Base-by-base conservation (phyloP, 139 green algal species). In the Chlamydomonas eustigma region DNA sequence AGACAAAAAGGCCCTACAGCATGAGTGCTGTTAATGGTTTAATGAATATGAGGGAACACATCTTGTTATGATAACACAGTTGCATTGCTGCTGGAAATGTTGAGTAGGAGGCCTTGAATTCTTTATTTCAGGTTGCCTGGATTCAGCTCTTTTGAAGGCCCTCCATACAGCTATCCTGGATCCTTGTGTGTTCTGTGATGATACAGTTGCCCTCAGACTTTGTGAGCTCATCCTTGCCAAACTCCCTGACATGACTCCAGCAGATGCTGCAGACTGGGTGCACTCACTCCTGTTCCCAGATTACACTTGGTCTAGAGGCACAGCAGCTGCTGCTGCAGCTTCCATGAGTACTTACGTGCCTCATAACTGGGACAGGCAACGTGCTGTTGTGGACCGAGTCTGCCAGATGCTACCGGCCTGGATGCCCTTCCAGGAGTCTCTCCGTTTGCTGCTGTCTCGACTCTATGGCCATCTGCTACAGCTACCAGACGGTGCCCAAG, bases 231-330 rank as follows among this genome's bases (percentile, higher is more conserved):
- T 24, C 6, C 33, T 50, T 35, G 28, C 28, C 8, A 8, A 35
- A 51, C 30, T 74, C 6, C 33, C 33, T 12, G 66, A 74, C 35
- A 50, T 30, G 33, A 6, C n/a, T 8, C 66, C 18, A 6, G 66
- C 12, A 25, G 32, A 6, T 39, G 66, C 35, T 6, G 35, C 35
- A 6, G 28, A 8, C 12, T 74, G 66, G 66, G 33, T 50, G 66
- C 66, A 51, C 33, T n/a, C 66, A 25, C 32, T 74, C 8, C 66
- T 74, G 12, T 74, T 74, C 66, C 28, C 33, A 22, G 24, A 71
- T 8, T 18, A 28, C 63, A 24, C 22, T 24, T 30, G 50, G 22
- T 30, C 22, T 24, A 63, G 50, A 18, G n/a, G 12, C 44, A 58
- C 58, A 8, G 28, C 58, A 8, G 58, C 58, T 8, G 58, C 58